phyloP scores from a whole-genome alignment of 2,329 filamentous ascomycete species.

The Ophiostoma triangulosporum region DNA sequence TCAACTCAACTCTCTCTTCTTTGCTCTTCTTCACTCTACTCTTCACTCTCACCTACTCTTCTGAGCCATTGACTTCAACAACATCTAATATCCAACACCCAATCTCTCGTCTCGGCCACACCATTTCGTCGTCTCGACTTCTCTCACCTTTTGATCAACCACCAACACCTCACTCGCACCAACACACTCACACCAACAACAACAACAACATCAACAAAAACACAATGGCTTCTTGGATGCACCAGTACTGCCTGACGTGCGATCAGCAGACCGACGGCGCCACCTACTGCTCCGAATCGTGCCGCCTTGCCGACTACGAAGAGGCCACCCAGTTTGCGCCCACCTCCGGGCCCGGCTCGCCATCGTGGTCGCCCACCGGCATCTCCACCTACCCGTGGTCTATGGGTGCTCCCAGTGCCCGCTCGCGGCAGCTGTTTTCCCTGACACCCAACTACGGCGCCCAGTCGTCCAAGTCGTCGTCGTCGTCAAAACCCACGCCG shows the following conservation, averaged over 20 bases:
- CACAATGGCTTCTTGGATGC: conserved; percentile 56
- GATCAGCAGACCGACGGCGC: conserved; percentile 74
- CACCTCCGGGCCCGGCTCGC: conserved; percentile 44
- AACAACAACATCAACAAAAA: background rate
- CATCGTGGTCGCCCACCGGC: conserved; percentile 28
- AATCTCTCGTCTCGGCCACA: background rate
- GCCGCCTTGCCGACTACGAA: conserved; percentile 78
- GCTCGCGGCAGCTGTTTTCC: conserved; percentile 39
- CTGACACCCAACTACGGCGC: conserved; percentile 68
- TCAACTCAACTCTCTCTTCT: background rate
- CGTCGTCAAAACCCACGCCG: conserved; percentile 17
- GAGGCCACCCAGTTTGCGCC: conserved; percentile 45
- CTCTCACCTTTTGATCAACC: no score
- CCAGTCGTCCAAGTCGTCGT: conserved; percentile 39
- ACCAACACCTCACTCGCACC: background rate
- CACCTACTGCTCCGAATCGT: conserved; percentile 86
- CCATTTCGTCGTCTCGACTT: background rate
- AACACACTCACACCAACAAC: background rate
- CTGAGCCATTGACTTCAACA: background rate
- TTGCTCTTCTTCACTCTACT: background rate
- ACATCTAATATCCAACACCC: background rate
- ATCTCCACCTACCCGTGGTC: conserved; percentile 38
- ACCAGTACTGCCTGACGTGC: conserved; percentile 87
- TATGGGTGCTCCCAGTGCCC: conserved; percentile 19
- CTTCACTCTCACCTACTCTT: background rate